phyloP scores from a whole-genome alignment of 1,284 basidiomycete species.

The Irpex sp. region DNA sequence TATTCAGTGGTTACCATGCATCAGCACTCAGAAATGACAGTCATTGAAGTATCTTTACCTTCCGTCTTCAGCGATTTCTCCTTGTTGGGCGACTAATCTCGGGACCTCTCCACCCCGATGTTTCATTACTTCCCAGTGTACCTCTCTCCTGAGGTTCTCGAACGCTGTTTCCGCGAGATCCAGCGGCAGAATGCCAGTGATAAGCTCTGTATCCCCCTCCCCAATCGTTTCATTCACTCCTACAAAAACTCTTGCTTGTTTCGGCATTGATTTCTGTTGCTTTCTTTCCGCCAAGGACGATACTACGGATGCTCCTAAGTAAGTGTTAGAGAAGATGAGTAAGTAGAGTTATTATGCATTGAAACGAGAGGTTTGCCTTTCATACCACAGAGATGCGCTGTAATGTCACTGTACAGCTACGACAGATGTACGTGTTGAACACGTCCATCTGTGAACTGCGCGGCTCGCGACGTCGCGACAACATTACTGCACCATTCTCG shows the following conservation, averaged over 20 bases:
- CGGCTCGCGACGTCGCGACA: too few relatives aligned
- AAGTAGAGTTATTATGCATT: too few relatives aligned
- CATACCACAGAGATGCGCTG: neutral
- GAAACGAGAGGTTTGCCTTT: neutral
- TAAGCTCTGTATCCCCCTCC: constrained; percentile 61
- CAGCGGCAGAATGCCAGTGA: constrained; percentile 49
- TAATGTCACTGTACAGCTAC: too few relatives aligned
- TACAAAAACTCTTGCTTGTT: constrained; percentile 16
- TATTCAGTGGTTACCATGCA: constrained; percentile 21
- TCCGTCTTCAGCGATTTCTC: constrained; percentile 23
- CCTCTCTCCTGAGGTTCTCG: constrained; percentile 53
- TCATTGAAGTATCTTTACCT: neutral
- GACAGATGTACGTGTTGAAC: neutral
- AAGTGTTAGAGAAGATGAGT: too few relatives aligned
- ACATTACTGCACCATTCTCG: neutral
- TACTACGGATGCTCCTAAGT: too few relatives aligned
- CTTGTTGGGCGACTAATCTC: constrained; percentile 69
- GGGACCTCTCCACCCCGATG: constrained; percentile 81
- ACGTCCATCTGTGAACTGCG: neutral
- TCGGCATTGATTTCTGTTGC: neutral
- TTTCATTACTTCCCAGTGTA: constrained; percentile 67
- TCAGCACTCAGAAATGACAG: neutral
- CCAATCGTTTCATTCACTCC: constrained; percentile 44
- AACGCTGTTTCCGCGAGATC: constrained; percentile 54
- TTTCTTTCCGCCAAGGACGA: too few relatives aligned